Percentiles rank a stretch among this genome's conserved stretches.
Evolutionary conservation across 305 asterid species (phyloP).

Genomic region (Fraxinus velutina): DNA sequence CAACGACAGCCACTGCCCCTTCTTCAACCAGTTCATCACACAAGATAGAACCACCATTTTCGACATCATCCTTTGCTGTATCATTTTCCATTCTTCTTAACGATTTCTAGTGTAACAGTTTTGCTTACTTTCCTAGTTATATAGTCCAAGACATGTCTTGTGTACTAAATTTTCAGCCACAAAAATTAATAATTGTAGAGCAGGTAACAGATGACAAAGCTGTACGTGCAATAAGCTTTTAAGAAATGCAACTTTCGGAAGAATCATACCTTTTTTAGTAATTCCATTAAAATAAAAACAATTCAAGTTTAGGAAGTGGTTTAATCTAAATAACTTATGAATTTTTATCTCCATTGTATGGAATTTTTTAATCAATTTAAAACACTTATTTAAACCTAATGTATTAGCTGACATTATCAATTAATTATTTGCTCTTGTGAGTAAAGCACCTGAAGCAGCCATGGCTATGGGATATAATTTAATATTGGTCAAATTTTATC

Average conservation of each 20-base stretch:
- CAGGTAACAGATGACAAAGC: constrained; percentile 13
- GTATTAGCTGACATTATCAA: neutral
- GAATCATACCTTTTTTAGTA: constrained; percentile 3
- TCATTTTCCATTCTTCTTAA: constrained; percentile 7
- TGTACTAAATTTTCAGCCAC: neutral
- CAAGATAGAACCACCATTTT: neutral
- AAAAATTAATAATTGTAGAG: constrained; percentile 1
- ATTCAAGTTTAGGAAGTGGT: neutral
- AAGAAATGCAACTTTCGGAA: neutral
- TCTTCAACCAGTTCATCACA: neutral
- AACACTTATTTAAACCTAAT: neutral
- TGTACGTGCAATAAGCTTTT: neutral
- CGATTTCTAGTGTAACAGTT: neutral
- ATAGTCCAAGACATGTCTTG: neutral
- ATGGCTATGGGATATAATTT: neutral
- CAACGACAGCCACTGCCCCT: constrained; percentile 3
- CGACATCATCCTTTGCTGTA: neutral
- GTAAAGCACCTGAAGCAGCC: neutral
- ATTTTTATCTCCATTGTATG: neutral
- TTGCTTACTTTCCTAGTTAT: neutral
- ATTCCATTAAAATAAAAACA: constrained; percentile 17
- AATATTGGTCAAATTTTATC: too few species aligned
- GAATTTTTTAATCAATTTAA: neutral
- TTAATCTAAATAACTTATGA: neutral
- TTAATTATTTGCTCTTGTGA: neutral